These are phyloP conservation scores for Pythium sp. DNA, from an alignment of 352 stramenopile species.

Conservation along the genomic window DNA sequence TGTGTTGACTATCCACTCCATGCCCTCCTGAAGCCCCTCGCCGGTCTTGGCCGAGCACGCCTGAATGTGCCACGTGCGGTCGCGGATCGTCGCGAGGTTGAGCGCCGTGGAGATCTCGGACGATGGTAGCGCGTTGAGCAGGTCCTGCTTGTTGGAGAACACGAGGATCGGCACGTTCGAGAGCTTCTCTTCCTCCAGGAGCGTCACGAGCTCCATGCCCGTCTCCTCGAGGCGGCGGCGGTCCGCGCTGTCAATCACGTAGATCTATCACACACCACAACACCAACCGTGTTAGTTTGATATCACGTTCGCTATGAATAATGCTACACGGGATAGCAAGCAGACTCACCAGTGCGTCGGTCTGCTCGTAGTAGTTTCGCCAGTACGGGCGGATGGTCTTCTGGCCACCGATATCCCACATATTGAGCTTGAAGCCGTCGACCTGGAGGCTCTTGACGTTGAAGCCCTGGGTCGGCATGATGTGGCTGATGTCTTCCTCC, in stretches of 20 bases:
- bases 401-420: conserved; percentile 99
- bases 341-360: conserved; percentile 80
- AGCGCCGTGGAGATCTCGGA: conserved; percentile 91
- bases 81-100: conserved; percentile 85
- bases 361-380: conserved; percentile 99
- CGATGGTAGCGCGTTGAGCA: conserved; percentile 89
- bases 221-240: conserved; percentile 91
- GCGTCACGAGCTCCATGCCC: conserved; percentile 89
- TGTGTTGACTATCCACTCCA: conserved; percentile 87
- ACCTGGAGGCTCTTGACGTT: conserved; percentile 97
- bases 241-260: conserved; percentile 95
- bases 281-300: not conserved
- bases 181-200: conserved; percentile 95
- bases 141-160: conserved; percentile 97
- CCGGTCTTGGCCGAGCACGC: conserved; percentile 88
- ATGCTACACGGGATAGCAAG: not conserved
- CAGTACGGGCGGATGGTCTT: conserved; percentile 99
- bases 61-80: conserved; percentile 90
- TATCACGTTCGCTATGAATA: not conserved
- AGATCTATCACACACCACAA: conserved; percentile 54
- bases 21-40: conserved; percentile 87
- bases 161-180: conserved; percentile 91
- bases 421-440: conserved; percentile 96
- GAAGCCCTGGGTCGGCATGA: conserved; percentile 94
- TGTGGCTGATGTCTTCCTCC: conserved; percentile 93